Evolutionary conservation across 371 early-diverging fungal genomes (phyloP), one percentile per base, ranked within the genome.

Genomic region (Mortierella sp.): DNA sequence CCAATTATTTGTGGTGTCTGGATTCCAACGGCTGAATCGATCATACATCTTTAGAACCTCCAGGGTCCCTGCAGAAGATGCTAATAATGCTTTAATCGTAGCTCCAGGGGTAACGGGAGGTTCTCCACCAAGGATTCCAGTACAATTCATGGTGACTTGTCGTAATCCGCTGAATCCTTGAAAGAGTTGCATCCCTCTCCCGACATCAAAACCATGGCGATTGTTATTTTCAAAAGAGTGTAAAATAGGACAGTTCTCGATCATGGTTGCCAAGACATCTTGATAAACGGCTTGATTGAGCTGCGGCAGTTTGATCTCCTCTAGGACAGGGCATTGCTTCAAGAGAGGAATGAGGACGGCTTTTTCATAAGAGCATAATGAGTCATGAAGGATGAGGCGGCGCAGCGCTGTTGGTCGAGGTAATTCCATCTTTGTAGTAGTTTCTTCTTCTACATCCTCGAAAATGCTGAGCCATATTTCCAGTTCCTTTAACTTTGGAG

Each of bases 251-350:
- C 67, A 66, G 32, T 32, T 26, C 28, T 58, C 37, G 12, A 45
- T 20, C 58, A 58, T 9, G 8, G 30, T n/a, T 6, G 35, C 9
- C 40, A 66, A 3, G 2, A 66, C 9, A 1, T 54, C 66, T 1
- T 40, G 16, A 45, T 58, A 58, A 3, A 43, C 32, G 1, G 6
- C 24, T 9, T 26, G 40, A 3, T 16, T 10, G 20, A 58, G 10
- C 18, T 20, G 45, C 12, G 54, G 54, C 3, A 58, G 18, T 14
- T 66, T 26, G 32, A 66, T 16, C 6, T 52, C 10, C 28, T 66
- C 58, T 16, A 66, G 58, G 5, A 30, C n/a, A 6, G 67, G 67
- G n/a, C 67, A 58, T 26, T 66, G 43, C 9, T 45, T 43, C 10
- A 66, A 22, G 4, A 66, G 47, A 5, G 67, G 43, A 5, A 45